A percentile compares a stretch with the other conserved stretches of the same genome.
Conservation (phyloP, 495 filamentous ascomycete species). For the Trichoderma gamsii region DNA sequence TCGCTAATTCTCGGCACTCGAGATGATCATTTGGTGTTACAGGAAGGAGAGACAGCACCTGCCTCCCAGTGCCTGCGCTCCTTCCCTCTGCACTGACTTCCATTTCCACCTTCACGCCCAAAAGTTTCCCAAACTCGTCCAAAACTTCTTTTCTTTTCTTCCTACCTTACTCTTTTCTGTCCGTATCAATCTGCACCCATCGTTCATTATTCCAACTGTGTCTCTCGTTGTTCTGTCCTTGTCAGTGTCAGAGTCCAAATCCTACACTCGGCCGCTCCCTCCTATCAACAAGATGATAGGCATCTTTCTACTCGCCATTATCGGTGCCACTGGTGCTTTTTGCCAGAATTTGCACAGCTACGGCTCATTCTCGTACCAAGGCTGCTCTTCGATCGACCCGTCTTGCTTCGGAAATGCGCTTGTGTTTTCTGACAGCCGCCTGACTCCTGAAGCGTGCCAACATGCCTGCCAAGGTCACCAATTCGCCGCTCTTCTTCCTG, state of each 20-base stretch:
- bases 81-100: background rate
- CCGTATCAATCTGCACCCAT: background rate
- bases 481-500: background rate
- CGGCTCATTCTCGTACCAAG: background rate
- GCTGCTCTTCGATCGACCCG: background rate
- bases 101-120: background rate
- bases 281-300: background rate
- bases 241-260: background rate
- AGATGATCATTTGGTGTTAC: background rate
- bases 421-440: background rate
- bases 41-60: background rate
- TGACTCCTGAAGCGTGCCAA: slow-evolving; percentile 2
- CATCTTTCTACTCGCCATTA: background rate
- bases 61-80: background rate
- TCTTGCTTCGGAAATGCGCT: background rate
- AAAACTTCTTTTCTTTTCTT: background rate
- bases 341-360: background rate
- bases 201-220: background rate
- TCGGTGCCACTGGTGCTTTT: background rate
- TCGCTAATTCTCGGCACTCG: background rate
- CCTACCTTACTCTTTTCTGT: background rate
- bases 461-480: background rate
- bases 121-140: background rate
- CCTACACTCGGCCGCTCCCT: background rate
- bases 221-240: background rate